These are phyloP conservation scores for Lactarius hengduanensis DNA, from an alignment of 768 basidiomycete genomes.

Conservation along the genomic window DNA sequence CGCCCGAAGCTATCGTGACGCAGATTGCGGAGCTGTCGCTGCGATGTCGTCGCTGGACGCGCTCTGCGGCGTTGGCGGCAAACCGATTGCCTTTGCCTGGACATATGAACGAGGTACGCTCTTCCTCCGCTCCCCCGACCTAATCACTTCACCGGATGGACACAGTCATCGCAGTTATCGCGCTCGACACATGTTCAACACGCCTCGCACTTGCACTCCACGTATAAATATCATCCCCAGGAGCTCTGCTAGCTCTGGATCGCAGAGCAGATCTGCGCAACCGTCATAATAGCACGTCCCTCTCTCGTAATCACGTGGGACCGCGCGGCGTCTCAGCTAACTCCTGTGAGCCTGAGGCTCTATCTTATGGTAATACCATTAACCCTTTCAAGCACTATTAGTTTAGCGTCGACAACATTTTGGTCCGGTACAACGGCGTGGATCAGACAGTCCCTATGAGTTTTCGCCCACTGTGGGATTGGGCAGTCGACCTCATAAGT, in stretches of 20 bases:
- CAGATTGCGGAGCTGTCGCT: constrained; percentile 88
- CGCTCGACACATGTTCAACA: constrained; percentile 80
- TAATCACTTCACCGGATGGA: neutral
- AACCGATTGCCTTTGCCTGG: constrained; percentile 94
- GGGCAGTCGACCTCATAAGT: too few species aligned
- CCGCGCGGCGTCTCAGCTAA: too few species aligned
- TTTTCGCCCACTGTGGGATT: too few species aligned
- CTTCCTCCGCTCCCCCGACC: neutral
- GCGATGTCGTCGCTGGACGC: constrained; percentile 82
- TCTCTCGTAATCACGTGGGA: too few species aligned
- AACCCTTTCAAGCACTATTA: too few species aligned
- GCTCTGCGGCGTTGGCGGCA: constrained; percentile 97
- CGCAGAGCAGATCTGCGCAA: constrained; percentile 52
- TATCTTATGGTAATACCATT: too few species aligned
- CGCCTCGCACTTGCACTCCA: constrained; percentile 90
- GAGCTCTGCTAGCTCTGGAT: constrained; percentile 40
- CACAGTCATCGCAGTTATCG: constrained; percentile 92
- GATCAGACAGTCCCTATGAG: too few species aligned
- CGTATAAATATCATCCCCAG: neutral
- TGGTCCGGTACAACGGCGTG: too few species aligned
- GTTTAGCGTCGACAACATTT: too few species aligned
- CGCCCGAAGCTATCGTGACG: constrained; percentile 36
- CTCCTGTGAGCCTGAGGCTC: too few species aligned
- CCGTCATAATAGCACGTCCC: constrained; percentile 35
- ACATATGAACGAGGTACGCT: constrained; percentile 89